These are phyloP conservation scores for Salix suchowensis DNA, from an alignment of 345 rosid genomes.

Conservation along the genomic window DNA sequence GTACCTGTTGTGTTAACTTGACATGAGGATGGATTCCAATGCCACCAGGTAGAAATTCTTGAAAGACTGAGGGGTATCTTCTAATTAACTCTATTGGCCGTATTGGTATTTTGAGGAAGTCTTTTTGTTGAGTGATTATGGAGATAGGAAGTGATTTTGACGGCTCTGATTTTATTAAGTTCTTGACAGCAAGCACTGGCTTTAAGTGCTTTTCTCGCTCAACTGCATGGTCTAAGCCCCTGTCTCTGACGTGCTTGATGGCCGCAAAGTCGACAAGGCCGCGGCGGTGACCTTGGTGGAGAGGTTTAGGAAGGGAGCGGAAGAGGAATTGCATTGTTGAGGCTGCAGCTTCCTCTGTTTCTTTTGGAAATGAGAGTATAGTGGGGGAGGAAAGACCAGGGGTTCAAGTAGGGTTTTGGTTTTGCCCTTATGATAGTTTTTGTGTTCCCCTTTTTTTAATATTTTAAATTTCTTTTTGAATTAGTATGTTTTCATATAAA, in stretches of 20 bases:
- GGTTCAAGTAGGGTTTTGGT: constrained; percentile 8
- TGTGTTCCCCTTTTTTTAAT: too few species aligned
- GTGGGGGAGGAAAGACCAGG: neutral
- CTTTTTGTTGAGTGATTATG: constrained; percentile 44
- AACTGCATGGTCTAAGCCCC: constrained; percentile 95
- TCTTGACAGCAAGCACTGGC: constrained; percentile 58
- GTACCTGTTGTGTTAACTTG: constrained; percentile 69
- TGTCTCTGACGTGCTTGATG: constrained; percentile 59
- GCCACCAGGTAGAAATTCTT: constrained; percentile 76
- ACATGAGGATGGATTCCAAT: constrained; percentile 68
- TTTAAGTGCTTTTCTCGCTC: constrained; percentile 76
- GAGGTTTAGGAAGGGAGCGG: neutral
- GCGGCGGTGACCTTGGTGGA: constrained; percentile 1
- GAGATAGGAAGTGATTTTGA: constrained; percentile 80
- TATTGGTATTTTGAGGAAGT: constrained; percentile 52
- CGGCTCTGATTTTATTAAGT: constrained; percentile 79
- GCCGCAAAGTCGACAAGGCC: constrained; percentile 15
- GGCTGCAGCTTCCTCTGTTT: neutral
- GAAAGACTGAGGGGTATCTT: constrained; percentile 63
- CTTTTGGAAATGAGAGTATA: too few species aligned
- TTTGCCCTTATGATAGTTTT: too few species aligned
- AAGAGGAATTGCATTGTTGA: constrained; percentile 10
- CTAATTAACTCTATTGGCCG: constrained; percentile 94
- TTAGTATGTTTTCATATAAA: too few species aligned
- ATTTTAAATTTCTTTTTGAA: too few species aligned